Conservation (phyloP, 768 basidiomycete genomes). For the Trametes gibbosa region DNA sequence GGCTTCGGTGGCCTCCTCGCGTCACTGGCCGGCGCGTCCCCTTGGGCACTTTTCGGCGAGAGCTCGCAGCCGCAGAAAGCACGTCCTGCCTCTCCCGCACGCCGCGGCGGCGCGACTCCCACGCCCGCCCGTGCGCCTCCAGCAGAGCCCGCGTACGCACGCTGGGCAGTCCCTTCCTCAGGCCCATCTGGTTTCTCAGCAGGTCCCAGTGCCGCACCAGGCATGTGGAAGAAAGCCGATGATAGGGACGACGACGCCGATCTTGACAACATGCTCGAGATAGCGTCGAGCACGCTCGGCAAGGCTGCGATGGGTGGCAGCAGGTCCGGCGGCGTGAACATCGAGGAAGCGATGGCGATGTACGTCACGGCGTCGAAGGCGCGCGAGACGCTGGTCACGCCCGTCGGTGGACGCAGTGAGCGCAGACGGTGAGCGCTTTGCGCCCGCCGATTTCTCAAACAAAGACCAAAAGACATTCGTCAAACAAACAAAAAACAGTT, state of each 20-base stretch:
- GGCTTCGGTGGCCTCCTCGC: conserved; percentile 9
- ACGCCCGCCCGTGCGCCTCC: conserved; percentile 8
- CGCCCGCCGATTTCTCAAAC: background rate
- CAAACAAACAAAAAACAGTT: background rate
- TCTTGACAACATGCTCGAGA: conserved; percentile 11
- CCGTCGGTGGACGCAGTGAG: conserved; percentile 11
- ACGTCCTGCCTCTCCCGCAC: conserved; percentile 13
- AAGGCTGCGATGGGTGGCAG: background rate
- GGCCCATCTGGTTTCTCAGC: background rate
- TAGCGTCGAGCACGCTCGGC: conserved; percentile 10
- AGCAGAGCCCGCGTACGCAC: conserved; percentile 1
- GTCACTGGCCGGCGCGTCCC: conserved; percentile 11
- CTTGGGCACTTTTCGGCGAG: conserved; percentile 16
- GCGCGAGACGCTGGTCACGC: conserved; percentile 18
- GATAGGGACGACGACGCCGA: background rate
- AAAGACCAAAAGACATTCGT: background rate
- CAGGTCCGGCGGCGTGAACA: background rate
- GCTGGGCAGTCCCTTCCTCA: background rate
- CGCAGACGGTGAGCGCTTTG: conserved; percentile 4
- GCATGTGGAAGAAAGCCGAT: conserved; percentile 4
- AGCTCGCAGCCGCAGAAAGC: background rate
- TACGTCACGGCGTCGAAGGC: conserved; percentile 16
- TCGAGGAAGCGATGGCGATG: conserved; percentile 19
- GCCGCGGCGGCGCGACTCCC: conserved; percentile 6
- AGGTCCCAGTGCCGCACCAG: background rate